phyloP scores from a whole-genome alignment of 192 early-diverging fungal species.

The Umbelopsis isabellina region DNA sequence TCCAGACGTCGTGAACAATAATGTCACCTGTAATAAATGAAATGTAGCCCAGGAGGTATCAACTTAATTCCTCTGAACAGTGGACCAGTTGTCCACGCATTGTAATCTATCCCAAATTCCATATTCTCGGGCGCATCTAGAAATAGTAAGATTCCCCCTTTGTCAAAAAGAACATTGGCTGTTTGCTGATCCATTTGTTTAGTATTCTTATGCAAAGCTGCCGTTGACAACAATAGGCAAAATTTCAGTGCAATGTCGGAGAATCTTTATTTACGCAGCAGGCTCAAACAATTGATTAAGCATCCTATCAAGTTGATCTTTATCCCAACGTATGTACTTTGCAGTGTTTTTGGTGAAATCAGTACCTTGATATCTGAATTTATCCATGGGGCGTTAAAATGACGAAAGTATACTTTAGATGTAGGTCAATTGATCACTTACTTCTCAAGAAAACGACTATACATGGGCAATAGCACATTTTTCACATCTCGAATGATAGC shows the following conservation, averaged over 20 bases:
- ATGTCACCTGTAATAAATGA: slow-evolving; percentile 81
- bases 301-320: slow-evolving; percentile 63
- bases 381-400: slow-evolving; percentile 3
- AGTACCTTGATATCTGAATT: slow-evolving; percentile 54
- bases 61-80: slow-evolving; percentile 91
- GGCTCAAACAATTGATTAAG: slow-evolving; percentile 70
- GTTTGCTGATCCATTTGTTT: slow-evolving; percentile 80
- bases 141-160: slow-evolving; percentile 81
- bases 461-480: slow-evolving; percentile 77
- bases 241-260: background rate
- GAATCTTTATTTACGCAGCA: slow-evolving; percentile 24
- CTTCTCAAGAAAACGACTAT: slow-evolving; percentile 74
- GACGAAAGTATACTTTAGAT: background rate
- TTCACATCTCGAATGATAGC: slow-evolving; percentile 74
- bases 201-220: background rate
- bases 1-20: no score
- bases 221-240: background rate
- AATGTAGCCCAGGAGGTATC: slow-evolving; percentile 94
- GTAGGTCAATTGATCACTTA: slow-evolving; percentile 38
- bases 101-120: slow-evolving; percentile 92
- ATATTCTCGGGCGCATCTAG: slow-evolving; percentile 76
- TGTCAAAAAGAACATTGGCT: slow-evolving; percentile 74
- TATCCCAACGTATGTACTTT: slow-evolving; percentile 83
- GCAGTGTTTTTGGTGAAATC: slow-evolving; percentile 84
- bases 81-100: slow-evolving; percentile 89